Conservation (phyloP, 495 filamentous ascomycete species). For the Annulohypoxylon moriforme region DNA sequence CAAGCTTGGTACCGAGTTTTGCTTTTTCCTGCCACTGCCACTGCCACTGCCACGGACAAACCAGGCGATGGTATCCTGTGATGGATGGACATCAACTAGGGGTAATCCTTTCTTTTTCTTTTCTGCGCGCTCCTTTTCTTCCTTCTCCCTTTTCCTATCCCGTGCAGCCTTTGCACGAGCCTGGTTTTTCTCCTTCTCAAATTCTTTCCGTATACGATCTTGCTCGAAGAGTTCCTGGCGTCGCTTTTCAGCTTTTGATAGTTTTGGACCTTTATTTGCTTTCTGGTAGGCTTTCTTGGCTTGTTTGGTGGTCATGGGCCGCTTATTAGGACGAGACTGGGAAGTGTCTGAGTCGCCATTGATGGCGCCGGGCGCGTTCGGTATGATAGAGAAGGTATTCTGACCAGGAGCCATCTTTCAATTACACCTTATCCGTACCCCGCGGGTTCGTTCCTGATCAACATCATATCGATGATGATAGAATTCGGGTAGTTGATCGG, state of each 20-base stretch:
- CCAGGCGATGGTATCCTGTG: slow-evolving; percentile 57
- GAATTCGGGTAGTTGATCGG: background rate
- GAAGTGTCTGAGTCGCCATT: slow-evolving; percentile 30
- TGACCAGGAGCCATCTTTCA: slow-evolving; percentile 45
- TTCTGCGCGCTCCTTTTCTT: slow-evolving; percentile 48
- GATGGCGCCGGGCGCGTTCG: slow-evolving; percentile 42
- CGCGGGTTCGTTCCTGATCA: slow-evolving; percentile 5
- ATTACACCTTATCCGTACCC: slow-evolving; percentile 23
- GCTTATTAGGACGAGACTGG: slow-evolving; percentile 22
- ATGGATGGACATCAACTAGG: slow-evolving; percentile 54
- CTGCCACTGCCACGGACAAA: slow-evolving; percentile 51
- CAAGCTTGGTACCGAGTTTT: slow-evolving; percentile 29
- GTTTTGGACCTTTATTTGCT: slow-evolving; percentile 47
- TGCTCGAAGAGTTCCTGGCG: slow-evolving; percentile 57
- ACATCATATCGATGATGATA: slow-evolving; percentile 22
- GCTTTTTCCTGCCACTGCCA: slow-evolving; percentile 27
- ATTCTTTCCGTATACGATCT: slow-evolving; percentile 56
- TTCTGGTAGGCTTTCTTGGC: slow-evolving; percentile 54
- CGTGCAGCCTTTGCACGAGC: slow-evolving; percentile 51
- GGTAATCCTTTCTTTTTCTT: slow-evolving; percentile 57
- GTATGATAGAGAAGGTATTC: slow-evolving; percentile 49
- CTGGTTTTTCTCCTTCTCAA: slow-evolving; percentile 56
- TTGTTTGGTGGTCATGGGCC: slow-evolving; percentile 60
- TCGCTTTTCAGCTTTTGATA: slow-evolving; percentile 56
- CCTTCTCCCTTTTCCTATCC: slow-evolving; percentile 59